These are phyloP conservation scores for Coriaria nepalensis DNA, from an alignment of 306 rosid genomes.

Conservation along the genomic window DNA sequence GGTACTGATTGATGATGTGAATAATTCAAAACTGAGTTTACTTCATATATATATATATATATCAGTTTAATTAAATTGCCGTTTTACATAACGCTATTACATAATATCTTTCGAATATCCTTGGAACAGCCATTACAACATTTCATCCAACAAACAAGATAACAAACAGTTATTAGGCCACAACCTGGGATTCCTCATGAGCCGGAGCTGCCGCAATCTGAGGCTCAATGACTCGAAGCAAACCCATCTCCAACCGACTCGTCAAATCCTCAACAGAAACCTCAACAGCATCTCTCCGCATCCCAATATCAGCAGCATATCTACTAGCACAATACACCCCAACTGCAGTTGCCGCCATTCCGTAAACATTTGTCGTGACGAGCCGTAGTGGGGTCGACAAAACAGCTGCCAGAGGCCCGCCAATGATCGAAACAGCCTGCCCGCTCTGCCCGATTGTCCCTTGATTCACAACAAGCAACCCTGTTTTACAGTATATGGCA, in stretches of 20 bases:
- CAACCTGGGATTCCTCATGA: constrained; percentile 23
- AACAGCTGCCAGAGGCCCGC: constrained; percentile 85
- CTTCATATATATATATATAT: no score
- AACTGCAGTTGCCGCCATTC: constrained; percentile 57
- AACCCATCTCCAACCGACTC: constrained; percentile 35
- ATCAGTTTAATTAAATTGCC: no score
- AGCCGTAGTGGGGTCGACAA: constrained; percentile 58
- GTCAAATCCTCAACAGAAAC: constrained; percentile 74
- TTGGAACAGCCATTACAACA: constrained; percentile 1
- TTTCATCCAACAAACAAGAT: neutral
- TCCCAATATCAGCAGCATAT: constrained; percentile 73
- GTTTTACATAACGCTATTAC: no score
- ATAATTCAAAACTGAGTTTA: no score
- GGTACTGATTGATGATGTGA: no score
- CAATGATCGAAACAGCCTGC: constrained; percentile 75
- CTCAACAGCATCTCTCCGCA: constrained; percentile 66
- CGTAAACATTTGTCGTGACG: constrained; percentile 58
- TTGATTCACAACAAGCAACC: constrained; percentile 54
- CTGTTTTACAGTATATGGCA: constrained; percentile 89
- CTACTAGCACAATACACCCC: constrained; percentile 81
- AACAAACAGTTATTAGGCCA: constrained; percentile 12
- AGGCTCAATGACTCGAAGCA: constrained; percentile 48
- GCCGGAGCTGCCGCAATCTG: constrained; percentile 19
- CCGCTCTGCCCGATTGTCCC: constrained; percentile 76
- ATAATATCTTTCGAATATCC: neutral